These are phyloP conservation scores for Capsicum chinense DNA, from an alignment of 257 asterid species.

Conservation along the genomic window DNA sequence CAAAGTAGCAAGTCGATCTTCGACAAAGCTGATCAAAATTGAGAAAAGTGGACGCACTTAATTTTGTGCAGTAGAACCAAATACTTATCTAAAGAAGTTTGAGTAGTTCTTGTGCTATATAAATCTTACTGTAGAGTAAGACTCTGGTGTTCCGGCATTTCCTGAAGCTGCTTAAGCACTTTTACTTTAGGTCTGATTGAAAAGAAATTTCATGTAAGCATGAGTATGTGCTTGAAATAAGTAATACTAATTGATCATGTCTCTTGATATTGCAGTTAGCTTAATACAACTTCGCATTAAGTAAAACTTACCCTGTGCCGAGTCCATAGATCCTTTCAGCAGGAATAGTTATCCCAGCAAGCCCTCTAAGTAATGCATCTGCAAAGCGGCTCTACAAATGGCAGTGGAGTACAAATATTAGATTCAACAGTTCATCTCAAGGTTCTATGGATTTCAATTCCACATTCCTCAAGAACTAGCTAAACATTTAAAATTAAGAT, in stretches of 20 bases:
- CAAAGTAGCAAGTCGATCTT: conserved; percentile 83
- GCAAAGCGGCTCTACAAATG: conserved; percentile 76
- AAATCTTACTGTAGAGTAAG: conserved; percentile 78
- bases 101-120: neutral
- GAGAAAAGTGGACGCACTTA: conserved; percentile 20
- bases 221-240: neutral
- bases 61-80: neutral
- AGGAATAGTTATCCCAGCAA: conserved; percentile 80
- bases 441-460: neutral
- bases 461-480: conserved; percentile 19
- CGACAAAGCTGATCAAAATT: conserved; percentile 73
- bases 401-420: conserved; percentile 20
- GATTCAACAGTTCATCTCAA: neutral
- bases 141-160: conserved; percentile 90
- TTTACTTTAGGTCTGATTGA: conserved; percentile 80
- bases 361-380: conserved; percentile 80
- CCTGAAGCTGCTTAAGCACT: conserved; percentile 86
- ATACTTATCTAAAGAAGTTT: neutral
- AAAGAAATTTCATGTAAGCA: conserved; percentile 6
- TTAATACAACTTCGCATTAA: neutral
- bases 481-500: neutral
- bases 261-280: conserved; percentile 5
- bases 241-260: neutral
- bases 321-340: conserved; percentile 84
- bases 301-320: conserved; percentile 76